Percentiles rank a stretch among this genome's conserved stretches.
Evolutionary conservation across 1,139 yeast genomes (phyloP).

Genomic region (Magnusiomyces ingens): DNA sequence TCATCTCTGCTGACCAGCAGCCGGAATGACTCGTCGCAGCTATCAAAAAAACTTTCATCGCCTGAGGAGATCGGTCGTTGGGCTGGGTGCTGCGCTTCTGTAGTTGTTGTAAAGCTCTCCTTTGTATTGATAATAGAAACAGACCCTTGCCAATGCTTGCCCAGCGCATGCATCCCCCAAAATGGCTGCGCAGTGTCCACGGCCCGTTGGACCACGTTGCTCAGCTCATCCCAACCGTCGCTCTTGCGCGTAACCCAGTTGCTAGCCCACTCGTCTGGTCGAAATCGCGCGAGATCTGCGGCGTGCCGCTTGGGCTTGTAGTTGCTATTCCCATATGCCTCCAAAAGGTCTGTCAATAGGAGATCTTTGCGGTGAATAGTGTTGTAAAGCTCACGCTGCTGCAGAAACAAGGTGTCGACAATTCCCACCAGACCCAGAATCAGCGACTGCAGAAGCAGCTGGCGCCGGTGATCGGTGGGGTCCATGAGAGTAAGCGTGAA

Average conservation of each 20-base stretch:
- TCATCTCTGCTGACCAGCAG: too few species aligned
- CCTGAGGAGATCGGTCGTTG: neutral
- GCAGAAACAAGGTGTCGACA: slow-evolving; percentile 9
- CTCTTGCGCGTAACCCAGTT: neutral
- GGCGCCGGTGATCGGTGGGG: neutral
- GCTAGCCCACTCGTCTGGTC: neutral
- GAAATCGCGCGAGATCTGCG: neutral
- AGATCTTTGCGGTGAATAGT: slow-evolving; percentile 11
- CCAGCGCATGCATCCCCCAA: slow-evolving; percentile 4
- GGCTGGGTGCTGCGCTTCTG: too few species aligned
- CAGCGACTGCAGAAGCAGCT: slow-evolving; percentile 7
- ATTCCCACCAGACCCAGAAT: slow-evolving; percentile 10
- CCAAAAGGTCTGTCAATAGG: slow-evolving; percentile 8
- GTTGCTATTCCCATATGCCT: slow-evolving; percentile 1
- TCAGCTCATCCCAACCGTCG: neutral
- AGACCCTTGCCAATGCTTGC: neutral
- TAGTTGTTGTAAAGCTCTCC: neutral
- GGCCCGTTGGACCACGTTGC: neutral
- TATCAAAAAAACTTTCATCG: neutral
- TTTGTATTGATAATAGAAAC: neutral
- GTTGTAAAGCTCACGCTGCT: slow-evolving; percentile 7
- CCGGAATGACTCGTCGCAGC: neutral
- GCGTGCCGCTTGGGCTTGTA: slow-evolving; percentile 1
- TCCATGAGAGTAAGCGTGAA: neutral
- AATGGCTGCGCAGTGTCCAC: neutral